Evolutionary conservation across 192 early-diverging fungal genomes (phyloP).

Genomic region (Podochytrium sp.): DNA sequence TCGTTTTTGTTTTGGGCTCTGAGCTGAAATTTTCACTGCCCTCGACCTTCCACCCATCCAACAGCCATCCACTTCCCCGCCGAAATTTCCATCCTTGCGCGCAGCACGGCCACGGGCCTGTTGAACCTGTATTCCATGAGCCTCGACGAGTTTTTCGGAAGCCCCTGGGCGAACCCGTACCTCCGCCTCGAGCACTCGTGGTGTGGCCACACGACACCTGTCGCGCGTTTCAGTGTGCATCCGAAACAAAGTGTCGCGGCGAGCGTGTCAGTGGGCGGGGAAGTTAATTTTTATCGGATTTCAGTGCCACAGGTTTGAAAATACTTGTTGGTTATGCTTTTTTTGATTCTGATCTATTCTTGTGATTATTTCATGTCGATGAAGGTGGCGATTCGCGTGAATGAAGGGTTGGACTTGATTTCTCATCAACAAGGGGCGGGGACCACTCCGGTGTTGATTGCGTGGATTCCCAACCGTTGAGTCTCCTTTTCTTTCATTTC

Average conservation of each 20-base stretch:
- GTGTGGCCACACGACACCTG: conserved; percentile 57
- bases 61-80: conserved; percentile 50
- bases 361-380: background rate
- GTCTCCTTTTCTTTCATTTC: background rate
- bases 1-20: background rate
- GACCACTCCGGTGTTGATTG: background rate
- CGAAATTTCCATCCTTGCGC: conserved; percentile 67
- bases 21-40: background rate
- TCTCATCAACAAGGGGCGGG: background rate
- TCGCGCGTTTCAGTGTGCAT: background rate
- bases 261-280: background rate
- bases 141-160: conserved; percentile 78
- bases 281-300: background rate
- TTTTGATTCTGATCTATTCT: background rate
- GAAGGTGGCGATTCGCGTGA: background rate
- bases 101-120: conserved; percentile 57
- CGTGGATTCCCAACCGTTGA: conserved; percentile 12
- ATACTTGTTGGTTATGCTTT: no score
- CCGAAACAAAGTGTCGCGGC: background rate
- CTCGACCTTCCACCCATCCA: background rate
- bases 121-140: conserved; percentile 73
- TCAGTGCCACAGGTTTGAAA: background rate
- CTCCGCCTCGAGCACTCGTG: conserved; percentile 66
- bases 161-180: conserved; percentile 56
- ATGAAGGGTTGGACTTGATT: conserved; percentile 6